Base-by-base conservation (phyloP, 208 protist species). In the Spongospora subterranea region DNA sequence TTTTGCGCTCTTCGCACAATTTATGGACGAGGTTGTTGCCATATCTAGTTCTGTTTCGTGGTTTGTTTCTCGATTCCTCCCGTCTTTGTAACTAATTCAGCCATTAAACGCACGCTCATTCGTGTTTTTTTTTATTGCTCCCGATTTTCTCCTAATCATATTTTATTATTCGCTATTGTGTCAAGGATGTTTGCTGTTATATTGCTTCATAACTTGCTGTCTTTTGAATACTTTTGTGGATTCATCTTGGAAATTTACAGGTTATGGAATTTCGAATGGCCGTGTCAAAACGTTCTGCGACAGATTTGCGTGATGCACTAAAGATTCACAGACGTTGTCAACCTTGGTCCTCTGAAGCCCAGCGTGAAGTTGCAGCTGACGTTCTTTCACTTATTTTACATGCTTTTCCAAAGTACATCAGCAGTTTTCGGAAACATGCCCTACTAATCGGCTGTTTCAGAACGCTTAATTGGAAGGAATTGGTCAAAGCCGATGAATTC, bases 1-100 rank as follows among this genome's bases (percentile, higher is more conserved):
- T 82, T 82, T 82, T 43, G 71, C 6, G n/a, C n/a, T 82, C 17
- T 82, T 82, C n/a, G n/a, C 17, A 6, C 35, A 82, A n/a, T 82
- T 82, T n/a, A 35, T 82, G 71, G n/a, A 82, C 6, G 40, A 82
- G 35, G 71, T 82, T 29, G 24, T 60, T 60, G 13, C 24, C 24
- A 24, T 24, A 60, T 60, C 6, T 60, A 60, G 6, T 6, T 60
- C 24, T 60, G 6, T 60, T 29, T 29, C 24, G 50, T 24, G 13
- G 50, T 29, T 60, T 60, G 6, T 60, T 60, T n/a, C n/a, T n/a
- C n/a, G n/a, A n/a, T n/a, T n/a, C n/a, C n/a, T n/a, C n/a, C n/a
- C n/a, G n/a, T n/a, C n/a, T n/a, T n/a, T n/a, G n/a, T n/a, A n/a
- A n/a, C n/a, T n/a, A n/a, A n/a, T n/a, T n/a, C n/a, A n/a, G n/a